Conservation (phyloP, 768 basidiomycete species). For the Podaxis sp. region DNA sequence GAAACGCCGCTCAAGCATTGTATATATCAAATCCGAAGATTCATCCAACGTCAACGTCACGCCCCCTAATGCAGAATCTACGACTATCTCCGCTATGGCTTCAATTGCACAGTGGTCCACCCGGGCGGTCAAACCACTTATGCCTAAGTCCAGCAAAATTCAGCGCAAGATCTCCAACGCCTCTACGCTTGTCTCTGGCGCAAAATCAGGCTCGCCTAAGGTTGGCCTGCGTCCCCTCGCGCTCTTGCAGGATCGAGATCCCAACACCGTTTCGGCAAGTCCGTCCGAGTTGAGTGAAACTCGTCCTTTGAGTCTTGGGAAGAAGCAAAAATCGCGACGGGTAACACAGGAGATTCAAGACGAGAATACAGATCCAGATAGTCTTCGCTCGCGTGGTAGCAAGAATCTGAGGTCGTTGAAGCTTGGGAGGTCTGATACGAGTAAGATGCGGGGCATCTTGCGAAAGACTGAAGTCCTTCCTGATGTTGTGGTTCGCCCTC, state of each 20-base stretch:
- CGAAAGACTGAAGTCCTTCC: slow-evolving; percentile 54
- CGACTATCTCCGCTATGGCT: slow-evolving; percentile 29
- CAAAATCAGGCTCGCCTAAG: slow-evolving; percentile 35
- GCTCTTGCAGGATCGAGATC: slow-evolving; percentile 56
- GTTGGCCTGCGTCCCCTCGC: slow-evolving; percentile 57
- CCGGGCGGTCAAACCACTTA: slow-evolving; percentile 47
- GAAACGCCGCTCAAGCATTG: slow-evolving; percentile 52
- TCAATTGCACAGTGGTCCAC: slow-evolving; percentile 44
- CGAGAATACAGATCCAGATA: slow-evolving; percentile 35
- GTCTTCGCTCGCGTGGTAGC: slow-evolving; percentile 26
- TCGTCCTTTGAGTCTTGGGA: slow-evolving; percentile 54
- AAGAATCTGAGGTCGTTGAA: slow-evolving; percentile 55
- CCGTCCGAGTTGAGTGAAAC: slow-evolving; percentile 20
- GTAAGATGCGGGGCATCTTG: slow-evolving; percentile 53
- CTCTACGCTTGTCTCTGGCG: slow-evolving; percentile 19
- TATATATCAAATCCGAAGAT: slow-evolving; percentile 61
- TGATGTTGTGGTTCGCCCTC: slow-evolving; percentile 57
- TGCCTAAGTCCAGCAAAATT: slow-evolving; percentile 46
- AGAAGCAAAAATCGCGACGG: slow-evolving; percentile 42
- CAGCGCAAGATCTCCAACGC: slow-evolving; percentile 36
- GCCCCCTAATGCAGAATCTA: slow-evolving; percentile 15
- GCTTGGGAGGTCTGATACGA: slow-evolving; percentile 60
- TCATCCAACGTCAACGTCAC: slow-evolving; percentile 20
- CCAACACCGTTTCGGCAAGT: slow-evolving; percentile 22
- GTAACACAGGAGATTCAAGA: slow-evolving; percentile 25